These are phyloP conservation scores for Jacaranda copaia DNA, from an alignment of 257 asterid species.

Conservation along the genomic window DNA sequence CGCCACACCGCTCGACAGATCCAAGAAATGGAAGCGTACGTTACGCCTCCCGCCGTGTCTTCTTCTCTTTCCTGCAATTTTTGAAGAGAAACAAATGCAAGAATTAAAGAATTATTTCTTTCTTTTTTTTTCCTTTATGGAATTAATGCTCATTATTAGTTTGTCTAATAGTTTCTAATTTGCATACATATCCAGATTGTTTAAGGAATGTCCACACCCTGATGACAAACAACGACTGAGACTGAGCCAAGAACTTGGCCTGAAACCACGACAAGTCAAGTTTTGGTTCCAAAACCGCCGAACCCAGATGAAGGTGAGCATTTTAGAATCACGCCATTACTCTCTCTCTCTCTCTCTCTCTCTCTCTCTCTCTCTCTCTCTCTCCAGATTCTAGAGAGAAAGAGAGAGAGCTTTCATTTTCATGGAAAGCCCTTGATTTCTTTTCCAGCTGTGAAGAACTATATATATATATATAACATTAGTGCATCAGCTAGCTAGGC, in stretches of 20 bases:
- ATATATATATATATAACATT: conserved; percentile 16
- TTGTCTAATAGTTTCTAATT: no score
- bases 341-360: background rate
- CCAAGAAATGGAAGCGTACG: conserved; percentile 96
- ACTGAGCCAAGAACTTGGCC: conserved; percentile 93
- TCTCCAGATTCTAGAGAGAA: background rate
- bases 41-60: background rate
- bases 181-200: conserved; percentile 53
- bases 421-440: conserved; percentile 37
- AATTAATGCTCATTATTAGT: background rate
- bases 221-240: conserved; percentile 89
- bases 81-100: background rate
- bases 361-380: conserved; percentile 6
- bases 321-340: conserved; percentile 17
- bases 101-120: background rate
- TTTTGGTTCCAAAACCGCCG: conserved; percentile 98
- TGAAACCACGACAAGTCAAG: conserved; percentile 93
- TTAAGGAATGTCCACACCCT: conserved; percentile 97
- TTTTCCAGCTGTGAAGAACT: conserved; percentile 49
- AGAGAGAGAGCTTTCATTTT: background rate
- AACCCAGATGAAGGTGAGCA: conserved; percentile 91
- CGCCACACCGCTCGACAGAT: conserved; percentile 93
- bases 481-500: background rate
- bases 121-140: background rate
- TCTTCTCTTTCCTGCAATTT: background rate